A percentile compares a stretch with the other conserved stretches of the same genome.
Conservation (phyloP, 129 eudicot species). For the Sambucus nigra region DNA sequence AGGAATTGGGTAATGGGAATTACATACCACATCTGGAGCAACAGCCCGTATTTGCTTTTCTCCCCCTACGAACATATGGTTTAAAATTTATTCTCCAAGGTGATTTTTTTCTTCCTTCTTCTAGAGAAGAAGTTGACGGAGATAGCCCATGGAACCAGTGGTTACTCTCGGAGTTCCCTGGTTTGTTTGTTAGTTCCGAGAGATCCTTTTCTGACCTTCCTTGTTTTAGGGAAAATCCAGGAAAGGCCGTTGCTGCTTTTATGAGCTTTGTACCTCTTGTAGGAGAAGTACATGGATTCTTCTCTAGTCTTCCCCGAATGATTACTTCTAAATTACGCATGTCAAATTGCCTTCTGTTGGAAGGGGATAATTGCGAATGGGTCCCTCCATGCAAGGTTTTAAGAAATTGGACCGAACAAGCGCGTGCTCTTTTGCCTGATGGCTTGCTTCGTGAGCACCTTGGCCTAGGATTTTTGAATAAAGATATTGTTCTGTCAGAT, state of each 20-base stretch:
- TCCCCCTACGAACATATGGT: conserved; percentile 46
- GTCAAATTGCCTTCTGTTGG: conserved; percentile 66
- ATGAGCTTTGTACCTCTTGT: conserved; percentile 77
- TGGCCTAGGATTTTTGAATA: conserved; percentile 75
- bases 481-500: conserved; percentile 57
- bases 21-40: conserved; percentile 44
- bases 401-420: conserved; percentile 70
- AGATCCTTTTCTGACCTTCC: conserved; percentile 64
- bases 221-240: conserved; percentile 42
- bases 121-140: conserved; percentile 93
- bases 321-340: conserved; percentile 62
- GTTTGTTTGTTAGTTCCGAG: conserved; percentile 55
- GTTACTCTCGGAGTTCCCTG: conserved; percentile 74
- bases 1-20: conserved; percentile 33
- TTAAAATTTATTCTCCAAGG: conserved; percentile 82
- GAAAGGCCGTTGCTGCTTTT: conserved; percentile 58
- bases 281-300: conserved; percentile 92
- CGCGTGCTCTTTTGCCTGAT: conserved; percentile 54
- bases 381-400: conserved; percentile 85
- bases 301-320: conserved; percentile 80
- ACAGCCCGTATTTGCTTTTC: conserved; percentile 54
- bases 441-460: conserved; percentile 63
- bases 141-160: conserved; percentile 91
- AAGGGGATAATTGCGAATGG: conserved; percentile 49
- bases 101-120: conserved; percentile 93